Evolutionary conservation across 176 grass and related monocot genomes (phyloP).

Genomic region (Rhipidocladum racemiflorum): DNA sequence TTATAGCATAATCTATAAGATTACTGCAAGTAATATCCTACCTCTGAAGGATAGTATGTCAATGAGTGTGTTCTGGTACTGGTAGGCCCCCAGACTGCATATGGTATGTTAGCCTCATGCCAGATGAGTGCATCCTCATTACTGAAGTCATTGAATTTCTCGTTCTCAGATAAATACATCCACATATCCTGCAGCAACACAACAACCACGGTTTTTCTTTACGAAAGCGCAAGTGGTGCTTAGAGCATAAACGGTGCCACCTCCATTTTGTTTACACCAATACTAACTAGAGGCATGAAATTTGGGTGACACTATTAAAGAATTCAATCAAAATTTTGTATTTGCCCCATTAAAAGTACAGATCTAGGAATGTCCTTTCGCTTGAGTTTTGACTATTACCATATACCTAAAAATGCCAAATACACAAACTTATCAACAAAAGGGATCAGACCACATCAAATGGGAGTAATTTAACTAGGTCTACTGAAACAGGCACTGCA

Average conservation of each 20-base stretch:
- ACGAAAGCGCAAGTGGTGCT: constrained; percentile 1
- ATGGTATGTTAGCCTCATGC: constrained; percentile 98
- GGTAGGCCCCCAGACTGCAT: constrained; percentile 73
- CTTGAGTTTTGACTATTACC: background rate
- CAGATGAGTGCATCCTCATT: constrained; percentile 89
- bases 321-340: background rate
- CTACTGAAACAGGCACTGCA: background rate
- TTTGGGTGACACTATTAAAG: background rate
- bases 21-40: constrained; percentile 31
- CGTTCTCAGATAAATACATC: constrained; percentile 87
- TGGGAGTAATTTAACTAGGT: background rate
- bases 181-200: constrained; percentile 88
- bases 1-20: background rate
- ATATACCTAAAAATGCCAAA: background rate
- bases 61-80: constrained; percentile 64
- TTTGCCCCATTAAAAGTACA: background rate
- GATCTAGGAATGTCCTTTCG: background rate
- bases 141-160: constrained; percentile 86
- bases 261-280: background rate
- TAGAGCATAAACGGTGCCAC: background rate
- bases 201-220: constrained; percentile 12
- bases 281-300: background rate
- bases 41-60: constrained; percentile 91
- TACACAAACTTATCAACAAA: background rate
- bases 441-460: background rate